Conservation (phyloP, 441 rosid genomes). For the Arabidopsis hybrid region DNA sequence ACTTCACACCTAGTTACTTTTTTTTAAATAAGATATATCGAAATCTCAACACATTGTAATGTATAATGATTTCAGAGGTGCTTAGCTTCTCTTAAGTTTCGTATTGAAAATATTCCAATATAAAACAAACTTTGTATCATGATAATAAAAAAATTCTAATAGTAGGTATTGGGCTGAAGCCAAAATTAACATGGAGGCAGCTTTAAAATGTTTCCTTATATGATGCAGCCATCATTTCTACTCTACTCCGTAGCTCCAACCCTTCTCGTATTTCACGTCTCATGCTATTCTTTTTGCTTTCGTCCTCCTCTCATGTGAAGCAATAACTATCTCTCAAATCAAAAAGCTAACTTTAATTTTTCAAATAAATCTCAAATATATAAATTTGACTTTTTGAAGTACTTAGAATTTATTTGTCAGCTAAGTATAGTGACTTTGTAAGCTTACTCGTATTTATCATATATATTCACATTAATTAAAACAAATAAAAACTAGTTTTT, state of each 20-base stretch:
- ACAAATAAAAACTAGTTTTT: background rate
- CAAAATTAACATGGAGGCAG: constrained; percentile 59
- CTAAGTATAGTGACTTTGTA: background rate
- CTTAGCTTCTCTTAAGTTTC: background rate
- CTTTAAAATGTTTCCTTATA: constrained; percentile 56
- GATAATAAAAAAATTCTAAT: constrained; percentile 21
- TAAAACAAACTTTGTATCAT: background rate
- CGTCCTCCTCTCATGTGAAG: constrained; percentile 9
- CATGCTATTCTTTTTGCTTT: constrained; percentile 34
- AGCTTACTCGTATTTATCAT: constrained; percentile 1
- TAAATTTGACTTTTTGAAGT: background rate
- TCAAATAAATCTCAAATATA: background rate
- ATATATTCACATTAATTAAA: background rate
- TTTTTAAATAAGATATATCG: too few species aligned
- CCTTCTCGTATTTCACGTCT: constrained; percentile 45
- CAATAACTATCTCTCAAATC: background rate
- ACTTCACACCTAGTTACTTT: background rate
- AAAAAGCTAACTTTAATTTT: background rate
- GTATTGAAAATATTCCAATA: background rate
- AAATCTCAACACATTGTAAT: background rate
- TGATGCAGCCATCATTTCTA: constrained; percentile 59
- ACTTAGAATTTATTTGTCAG: background rate
- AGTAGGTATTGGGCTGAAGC: constrained; percentile 29
- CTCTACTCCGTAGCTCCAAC: constrained; percentile 48
- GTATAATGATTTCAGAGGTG: background rate